Conservation (phyloP, 2,329 filamentous ascomycete genomes). For the Penicillium sp. region DNA sequence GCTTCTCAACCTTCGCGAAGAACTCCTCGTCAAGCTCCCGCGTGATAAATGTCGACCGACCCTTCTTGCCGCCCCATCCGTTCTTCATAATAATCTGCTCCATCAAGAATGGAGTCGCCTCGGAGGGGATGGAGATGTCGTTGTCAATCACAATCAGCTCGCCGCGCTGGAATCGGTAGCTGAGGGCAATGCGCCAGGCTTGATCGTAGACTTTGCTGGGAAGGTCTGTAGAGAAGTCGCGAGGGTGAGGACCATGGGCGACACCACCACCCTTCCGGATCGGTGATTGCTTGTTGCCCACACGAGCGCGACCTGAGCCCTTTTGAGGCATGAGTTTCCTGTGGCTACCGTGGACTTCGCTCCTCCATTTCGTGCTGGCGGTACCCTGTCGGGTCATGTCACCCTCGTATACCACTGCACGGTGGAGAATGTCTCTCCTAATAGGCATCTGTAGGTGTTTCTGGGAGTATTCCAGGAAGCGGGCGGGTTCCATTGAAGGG, state of each 20-base stretch:
- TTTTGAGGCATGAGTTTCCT: conserved; percentile 84
- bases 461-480: conserved; percentile 72
- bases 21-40: conserved; percentile 59
- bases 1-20: conserved; percentile 62
- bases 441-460: conserved; percentile 84
- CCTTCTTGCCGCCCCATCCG: conserved; percentile 63
- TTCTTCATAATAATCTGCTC: conserved; percentile 68
- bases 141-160: conserved; percentile 84
- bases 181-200: conserved; percentile 90
- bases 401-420: conserved; percentile 88
- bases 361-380: conserved; percentile 75
- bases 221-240: conserved; percentile 82
- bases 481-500: conserved; percentile 78
- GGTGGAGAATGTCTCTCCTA: conserved; percentile 86
- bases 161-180: conserved; percentile 82
- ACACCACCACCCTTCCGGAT: conserved; percentile 83
- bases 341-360: conserved; percentile 78
- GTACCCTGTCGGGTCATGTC: conserved; percentile 85
- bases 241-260: conserved; percentile 81
- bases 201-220: conserved; percentile 91
- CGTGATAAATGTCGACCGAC: conserved; percentile 74
- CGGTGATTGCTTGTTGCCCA: conserved; percentile 77
- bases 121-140: conserved; percentile 63
- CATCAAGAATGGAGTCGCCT: conserved; percentile 56
- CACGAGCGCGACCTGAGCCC: conserved; percentile 74